phyloP scores from a whole-genome alignment of 2,329 filamentous ascomycete genomes.

The Alternaria solani region DNA sequence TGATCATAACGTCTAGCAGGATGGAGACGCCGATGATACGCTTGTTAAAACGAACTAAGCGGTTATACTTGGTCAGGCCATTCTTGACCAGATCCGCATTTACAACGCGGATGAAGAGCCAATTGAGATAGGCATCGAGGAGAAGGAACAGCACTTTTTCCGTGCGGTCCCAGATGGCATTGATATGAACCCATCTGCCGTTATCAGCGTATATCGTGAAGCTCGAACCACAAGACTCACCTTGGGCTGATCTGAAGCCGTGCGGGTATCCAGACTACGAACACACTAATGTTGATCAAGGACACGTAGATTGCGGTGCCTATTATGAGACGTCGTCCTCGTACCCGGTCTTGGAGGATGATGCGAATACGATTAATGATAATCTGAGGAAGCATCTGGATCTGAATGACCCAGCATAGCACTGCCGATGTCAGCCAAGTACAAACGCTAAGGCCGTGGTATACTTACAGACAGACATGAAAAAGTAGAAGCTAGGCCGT shows the following conservation, averaged over 20 bases:
- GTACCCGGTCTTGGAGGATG: conserved; percentile 28
- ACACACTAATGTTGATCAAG: conserved; percentile 43
- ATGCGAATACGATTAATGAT: conserved; percentile 41
- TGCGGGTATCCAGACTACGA: conserved; percentile 40
- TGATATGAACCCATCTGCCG: conserved; percentile 30
- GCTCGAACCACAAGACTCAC: conserved; percentile 9
- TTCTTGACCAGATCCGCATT: conserved; percentile 36
- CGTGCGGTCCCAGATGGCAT: conserved; percentile 37
- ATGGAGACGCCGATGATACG: conserved; percentile 37
- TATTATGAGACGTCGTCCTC: conserved; percentile 25
- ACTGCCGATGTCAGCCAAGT: conserved; percentile 22
- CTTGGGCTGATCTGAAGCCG: conserved; percentile 32
- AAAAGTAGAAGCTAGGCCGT: conserved; percentile 45
- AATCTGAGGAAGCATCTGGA: conserved; percentile 42
- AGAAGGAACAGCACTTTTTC: conserved; percentile 38
- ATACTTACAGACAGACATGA: conserved; percentile 37
- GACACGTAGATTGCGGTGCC: conserved; percentile 26
- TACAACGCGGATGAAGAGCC: conserved; percentile 38
- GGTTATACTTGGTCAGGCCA: conserved; percentile 38
- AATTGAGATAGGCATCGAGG: conserved; percentile 35
- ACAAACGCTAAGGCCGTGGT: background rate
- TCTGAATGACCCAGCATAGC: conserved; percentile 37
- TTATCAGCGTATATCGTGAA: background rate
- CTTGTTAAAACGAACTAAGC: conserved; percentile 37
- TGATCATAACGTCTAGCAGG: conserved; percentile 47